Evolutionary conservation across 768 basidiomycete species (phyloP).

Genomic region (Cystobasidium ongulense): DNA sequence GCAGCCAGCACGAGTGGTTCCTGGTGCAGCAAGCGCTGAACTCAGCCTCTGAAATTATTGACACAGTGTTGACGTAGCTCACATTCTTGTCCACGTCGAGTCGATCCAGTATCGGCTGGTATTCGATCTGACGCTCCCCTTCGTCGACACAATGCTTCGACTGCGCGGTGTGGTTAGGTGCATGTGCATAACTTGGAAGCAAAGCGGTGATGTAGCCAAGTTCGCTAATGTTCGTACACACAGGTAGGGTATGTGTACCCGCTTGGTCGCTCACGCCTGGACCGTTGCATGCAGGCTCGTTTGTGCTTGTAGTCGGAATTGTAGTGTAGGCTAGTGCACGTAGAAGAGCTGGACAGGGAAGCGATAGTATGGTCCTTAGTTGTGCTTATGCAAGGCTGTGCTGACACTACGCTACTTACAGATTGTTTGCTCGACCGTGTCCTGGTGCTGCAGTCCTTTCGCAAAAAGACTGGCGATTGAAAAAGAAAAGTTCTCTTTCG

Average conservation of each 20-base stretch:
- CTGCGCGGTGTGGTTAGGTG: neutral
- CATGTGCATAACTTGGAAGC: neutral
- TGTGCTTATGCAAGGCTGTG: no score
- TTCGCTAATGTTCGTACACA: neutral
- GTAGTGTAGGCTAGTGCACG: neutral
- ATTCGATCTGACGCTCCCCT: neutral
- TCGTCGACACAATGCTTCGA: neutral
- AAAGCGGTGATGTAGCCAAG: neutral
- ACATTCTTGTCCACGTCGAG: neutral
- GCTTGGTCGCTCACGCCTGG: neutral
- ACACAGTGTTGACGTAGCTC: neutral
- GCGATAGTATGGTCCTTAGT: no score
- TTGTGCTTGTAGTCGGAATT: neutral
- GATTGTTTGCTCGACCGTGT: neutral
- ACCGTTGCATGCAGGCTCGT: neutral
- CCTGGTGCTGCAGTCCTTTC: neutral
- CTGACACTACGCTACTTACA: neutral
- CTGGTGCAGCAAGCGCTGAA: neutral
- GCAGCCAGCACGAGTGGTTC: constrained; percentile 23
- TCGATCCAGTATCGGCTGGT: neutral
- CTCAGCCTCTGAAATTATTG: neutral
- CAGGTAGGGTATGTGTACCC: neutral
- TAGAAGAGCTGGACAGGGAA: neutral
- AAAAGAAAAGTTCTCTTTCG: constrained; percentile 14
- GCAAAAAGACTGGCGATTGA: neutral